These are phyloP conservation scores for Starmerella stellata DNA, from an alignment of 805 yeast genomes.

Conservation along the genomic window DNA sequence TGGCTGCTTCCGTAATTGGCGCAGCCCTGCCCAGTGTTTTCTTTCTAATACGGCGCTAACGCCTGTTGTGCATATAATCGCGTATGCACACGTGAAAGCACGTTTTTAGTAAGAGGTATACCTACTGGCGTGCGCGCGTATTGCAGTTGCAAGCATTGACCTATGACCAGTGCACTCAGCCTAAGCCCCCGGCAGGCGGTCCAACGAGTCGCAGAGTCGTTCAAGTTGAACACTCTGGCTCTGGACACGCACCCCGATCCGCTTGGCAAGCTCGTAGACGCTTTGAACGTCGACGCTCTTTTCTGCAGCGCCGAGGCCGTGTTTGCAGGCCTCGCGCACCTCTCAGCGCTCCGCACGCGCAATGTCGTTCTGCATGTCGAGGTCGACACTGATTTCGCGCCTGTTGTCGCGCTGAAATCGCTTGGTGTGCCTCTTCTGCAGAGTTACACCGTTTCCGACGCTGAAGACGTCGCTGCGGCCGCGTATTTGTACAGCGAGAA, in stretches of 20 bases:
- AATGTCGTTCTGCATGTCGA: conserved; percentile 16
- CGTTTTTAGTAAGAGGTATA: too few species aligned
- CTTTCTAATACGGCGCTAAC: too few species aligned
- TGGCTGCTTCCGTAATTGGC: too few species aligned
- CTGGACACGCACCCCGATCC: conserved; percentile 12
- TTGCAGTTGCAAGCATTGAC: too few species aligned
- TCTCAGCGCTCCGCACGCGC: conserved; percentile 5
- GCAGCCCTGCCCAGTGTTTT: too few species aligned
- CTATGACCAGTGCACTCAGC: too few species aligned
- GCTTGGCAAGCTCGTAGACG: conserved; percentile 7
- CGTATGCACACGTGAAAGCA: too few species aligned
- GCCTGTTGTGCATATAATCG: too few species aligned
- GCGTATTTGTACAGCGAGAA: conserved; percentile 40
- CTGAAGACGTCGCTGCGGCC: conserved; percentile 36
- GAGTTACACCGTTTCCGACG: conserved; percentile 42
- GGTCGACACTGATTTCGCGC: conserved; percentile 40
- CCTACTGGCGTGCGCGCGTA: too few species aligned
- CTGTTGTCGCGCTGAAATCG: conserved; percentile 57
- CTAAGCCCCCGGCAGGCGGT: too few species aligned
- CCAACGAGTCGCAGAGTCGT: conserved; percentile 6
- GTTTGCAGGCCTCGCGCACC: conserved; percentile 15
- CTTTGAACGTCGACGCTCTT: conserved; percentile 7
- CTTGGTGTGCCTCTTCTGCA: conserved; percentile 44
- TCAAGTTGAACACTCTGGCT: conserved; percentile 8
- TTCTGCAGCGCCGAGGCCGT: conserved; percentile 11